Evolutionary conservation across 2,329 filamentous ascomycete genomes (phyloP), one percentile per base, ranked within the genome.

Genomic region (Cordyceps fumosorosea): DNA sequence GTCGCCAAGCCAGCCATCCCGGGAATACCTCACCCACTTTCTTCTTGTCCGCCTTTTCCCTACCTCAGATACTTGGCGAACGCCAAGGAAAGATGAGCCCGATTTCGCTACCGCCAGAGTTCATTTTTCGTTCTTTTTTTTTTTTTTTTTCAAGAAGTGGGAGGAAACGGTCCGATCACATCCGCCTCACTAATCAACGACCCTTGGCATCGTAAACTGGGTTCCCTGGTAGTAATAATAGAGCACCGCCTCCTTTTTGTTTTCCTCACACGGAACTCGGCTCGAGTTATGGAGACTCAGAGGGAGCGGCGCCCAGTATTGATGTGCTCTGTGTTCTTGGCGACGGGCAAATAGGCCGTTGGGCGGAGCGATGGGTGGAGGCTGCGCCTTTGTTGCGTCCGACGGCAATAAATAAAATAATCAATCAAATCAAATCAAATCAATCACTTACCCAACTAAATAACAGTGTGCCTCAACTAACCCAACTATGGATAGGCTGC

Each of bases 371-470:
- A 53, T 51, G 24, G 54, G 14, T 22, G 57, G 47, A 26, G 26
- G 26, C 26, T 6, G 8, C 10, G 56, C 16, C 18, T 42, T 47
- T 29, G n/a, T n/a, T 42, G 45, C 37, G 56, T 24, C 47, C 47
- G 45, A 40, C 48, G 57, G 57, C 6, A 24, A 44, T 60, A 42
- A 60, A 14, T 12, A 29, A 3, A 12, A 7, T n/a, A 42, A 54
- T 22, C n/a, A 42, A 60, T 52, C 34, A 52, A 59, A n/a, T 59
- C 50, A 45, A 50, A 59, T 59, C 56, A 58, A 51, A 59, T 59
- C 58, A 60, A 60, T 60, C 58, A 60, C 40, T 40, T 60, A 48
- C 48, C 34, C 24, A 60, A 47, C 44, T 12, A 29, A n/a, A n/a
- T n/a, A n/a, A n/a, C n/a, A n/a, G n/a, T 24, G 26, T 5, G 29